phyloP scores from a whole-genome alignment of 2,329 filamentous ascomycete species.

The Colletotrichum tanaceti region DNA sequence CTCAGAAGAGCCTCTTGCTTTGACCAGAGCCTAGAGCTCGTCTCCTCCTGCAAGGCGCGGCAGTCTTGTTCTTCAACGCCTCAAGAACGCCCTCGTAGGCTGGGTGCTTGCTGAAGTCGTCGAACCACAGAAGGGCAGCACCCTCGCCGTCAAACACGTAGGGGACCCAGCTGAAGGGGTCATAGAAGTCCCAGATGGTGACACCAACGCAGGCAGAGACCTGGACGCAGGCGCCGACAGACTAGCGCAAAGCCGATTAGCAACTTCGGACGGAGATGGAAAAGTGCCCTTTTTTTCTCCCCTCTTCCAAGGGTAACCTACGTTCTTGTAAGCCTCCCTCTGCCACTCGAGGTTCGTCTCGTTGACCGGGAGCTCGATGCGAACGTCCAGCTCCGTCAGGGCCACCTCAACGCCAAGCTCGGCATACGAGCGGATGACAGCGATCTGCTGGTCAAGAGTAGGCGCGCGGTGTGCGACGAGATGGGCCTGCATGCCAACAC shows the following conservation, averaged over 20 bases:
- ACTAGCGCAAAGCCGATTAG: background rate
- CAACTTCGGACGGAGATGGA: background rate
- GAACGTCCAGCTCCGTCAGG: conserved; percentile 66
- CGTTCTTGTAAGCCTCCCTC: conserved; percentile 45
- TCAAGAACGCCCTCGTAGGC: conserved; percentile 54
- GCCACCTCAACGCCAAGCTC: conserved; percentile 62
- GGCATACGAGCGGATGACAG: conserved; percentile 57
- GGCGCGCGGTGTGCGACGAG: conserved; percentile 64
- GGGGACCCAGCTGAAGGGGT: conserved; percentile 56
- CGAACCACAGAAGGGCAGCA: conserved; percentile 56
- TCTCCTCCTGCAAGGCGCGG: conserved; percentile 33
- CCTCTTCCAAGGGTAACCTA: background rate
- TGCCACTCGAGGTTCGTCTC: conserved; percentile 47
- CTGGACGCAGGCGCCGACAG: conserved; percentile 47
- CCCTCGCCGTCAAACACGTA: conserved; percentile 55
- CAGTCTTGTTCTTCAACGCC: conserved; percentile 49
- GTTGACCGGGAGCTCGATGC: conserved; percentile 50
- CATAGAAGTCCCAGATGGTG: conserved; percentile 52
- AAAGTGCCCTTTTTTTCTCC: background rate
- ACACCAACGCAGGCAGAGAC: conserved; percentile 48
- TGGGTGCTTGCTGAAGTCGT: conserved; percentile 56
- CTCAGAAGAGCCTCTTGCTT: conserved; percentile 29
- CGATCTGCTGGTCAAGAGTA: conserved; percentile 50
- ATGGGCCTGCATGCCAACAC: conserved; percentile 72
- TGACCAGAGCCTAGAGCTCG: conserved; percentile 17